Base-by-base conservation (phyloP, 805 yeast species). In the Barnettozyma botsteinii region DNA sequence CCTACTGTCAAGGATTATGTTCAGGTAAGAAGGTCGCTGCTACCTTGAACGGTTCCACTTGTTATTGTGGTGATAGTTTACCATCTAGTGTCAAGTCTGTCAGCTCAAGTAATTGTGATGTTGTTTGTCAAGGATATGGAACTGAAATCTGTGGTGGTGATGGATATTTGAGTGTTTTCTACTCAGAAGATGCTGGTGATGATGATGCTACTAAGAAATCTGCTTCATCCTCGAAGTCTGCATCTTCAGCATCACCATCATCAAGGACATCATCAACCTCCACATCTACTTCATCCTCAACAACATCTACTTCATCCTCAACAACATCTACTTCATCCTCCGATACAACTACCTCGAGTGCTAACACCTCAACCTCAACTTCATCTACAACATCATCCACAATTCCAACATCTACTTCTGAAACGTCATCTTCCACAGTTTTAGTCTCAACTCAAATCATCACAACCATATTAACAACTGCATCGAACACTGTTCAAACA, bases 91-190 rank as follows among this genome's bases (percentile, higher is more conserved):
- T 55, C 10, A 43, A 51, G 3, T 23, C 61, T 13, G 54, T 60
- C 3, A 45, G 53, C 31, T 53, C 56, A 11, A 42, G 53, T 31
- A 45, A 59, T 19, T 81, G 88, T 60, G 46, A 56, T 36, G 43
- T 51, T 1, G 28, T 50, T 5, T 86, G 95, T 60, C 57, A 55
- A 17, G 94, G 87, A n/a, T 86, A 71, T 60, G 73, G 76, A 9
- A 32, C 49, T 4, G 82, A 81, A 40, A 62, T 46, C 9, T 85
- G 95, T 60, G 88, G 88, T 48, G 84, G 83, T 24, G 63, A 70
- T 18, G 50, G 57, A 22, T 70, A 69, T 40, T 70, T 70, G 49
- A 58, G 66, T 26, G 73, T 78, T 14, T 14, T 75, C 64, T 76
- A 64, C 45, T 60, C 59, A 19, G 50, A 51, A 46, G 60, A 57